phyloP scores from a whole-genome alignment of 331 rosid species.

The Quercus tomentella region DNA sequence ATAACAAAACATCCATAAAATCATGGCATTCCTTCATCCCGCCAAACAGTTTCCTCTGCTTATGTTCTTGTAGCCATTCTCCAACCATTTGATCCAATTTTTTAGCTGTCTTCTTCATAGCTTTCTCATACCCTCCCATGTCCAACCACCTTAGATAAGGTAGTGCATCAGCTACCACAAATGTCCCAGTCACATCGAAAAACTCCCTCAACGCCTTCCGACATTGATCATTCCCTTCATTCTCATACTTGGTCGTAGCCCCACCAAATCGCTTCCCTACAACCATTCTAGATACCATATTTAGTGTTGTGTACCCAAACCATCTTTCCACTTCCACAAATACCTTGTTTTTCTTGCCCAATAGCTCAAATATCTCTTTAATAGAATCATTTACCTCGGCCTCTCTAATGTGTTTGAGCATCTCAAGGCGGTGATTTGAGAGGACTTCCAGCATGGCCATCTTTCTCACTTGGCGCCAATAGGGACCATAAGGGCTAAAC shows the following conservation, averaged over 20 bases:
- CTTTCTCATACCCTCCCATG: constrained; percentile 34
- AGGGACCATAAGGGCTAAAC: constrained; percentile 5
- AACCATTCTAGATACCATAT: neutral
- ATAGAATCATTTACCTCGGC: neutral
- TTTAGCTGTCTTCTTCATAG: constrained; percentile 24
- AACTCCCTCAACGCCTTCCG: constrained; percentile 5
- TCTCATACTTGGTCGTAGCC: neutral
- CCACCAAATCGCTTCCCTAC: constrained; percentile 13
- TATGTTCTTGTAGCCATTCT: constrained; percentile 37
- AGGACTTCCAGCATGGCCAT: neutral
- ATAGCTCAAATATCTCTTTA: neutral
- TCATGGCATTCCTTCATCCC: neutral
- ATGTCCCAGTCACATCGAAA: constrained; percentile 1
- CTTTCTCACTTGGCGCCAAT: constrained; percentile 24
- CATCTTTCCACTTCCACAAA: neutral
- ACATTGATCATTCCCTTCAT: neutral
- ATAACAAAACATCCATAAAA: neutral
- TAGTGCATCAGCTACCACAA: constrained; percentile 27
- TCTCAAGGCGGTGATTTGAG: constrained; percentile 10
- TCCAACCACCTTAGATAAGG: constrained; percentile 38
- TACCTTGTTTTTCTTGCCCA: neutral
- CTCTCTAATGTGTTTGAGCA: neutral
- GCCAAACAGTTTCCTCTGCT: neutral
- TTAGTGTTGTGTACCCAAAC: neutral
- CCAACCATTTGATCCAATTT: constrained; percentile 14